Base-by-base conservation (phyloP, 441 rosid genomes). In the Jatropha podagrica region DNA sequence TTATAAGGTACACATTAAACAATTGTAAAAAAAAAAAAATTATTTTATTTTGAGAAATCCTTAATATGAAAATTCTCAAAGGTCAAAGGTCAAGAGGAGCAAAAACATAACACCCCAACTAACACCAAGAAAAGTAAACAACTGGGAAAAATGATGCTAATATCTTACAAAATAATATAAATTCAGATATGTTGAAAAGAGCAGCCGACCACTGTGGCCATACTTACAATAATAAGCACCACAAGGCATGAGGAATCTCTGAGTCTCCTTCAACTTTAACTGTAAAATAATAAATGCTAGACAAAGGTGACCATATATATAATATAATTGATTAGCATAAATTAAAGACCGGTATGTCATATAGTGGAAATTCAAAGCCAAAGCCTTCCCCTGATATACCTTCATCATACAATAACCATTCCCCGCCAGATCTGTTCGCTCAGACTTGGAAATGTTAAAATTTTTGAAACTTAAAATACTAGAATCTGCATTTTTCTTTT, bases 191-290 rank as follows among this genome's bases (percentile, higher is more conserved):
- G 17, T 15, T 40, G 8, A 17, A 3, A 54, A 54, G 32, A 70
- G 46, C 69, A 27, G 42, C 71, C 59, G 65, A 46, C 67, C 71
- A 48, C 46, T 10, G 46, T 46, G 40, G 37, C 32, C 66, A 5
- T 32, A 38, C 32, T 38, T 10, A 54, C 10, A 69, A 23, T 42
- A 52, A 11, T 7, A 51, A 12, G 71, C 68, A 52, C 63, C 23
- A 26, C 56, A 54, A 63, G 46, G 40, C 54, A 10, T 23, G 14
- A 55, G 68, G 52, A 76, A 38, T 38, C 46, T 61, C 37, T n/a
- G 14, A 42, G 64, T 59, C 54, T 27, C 17, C 37, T 58, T 60
- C 13, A 51, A 44, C 37, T 13, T 70, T 54, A 49, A 52, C 12
- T 46, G 18, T 27, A 63, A 54, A 46, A 44, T 23, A 17, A 41